These are phyloP conservation scores for Tephrocybe sp. DNA, from an alignment of 768 basidiomycete species.

Conservation along the genomic window DNA sequence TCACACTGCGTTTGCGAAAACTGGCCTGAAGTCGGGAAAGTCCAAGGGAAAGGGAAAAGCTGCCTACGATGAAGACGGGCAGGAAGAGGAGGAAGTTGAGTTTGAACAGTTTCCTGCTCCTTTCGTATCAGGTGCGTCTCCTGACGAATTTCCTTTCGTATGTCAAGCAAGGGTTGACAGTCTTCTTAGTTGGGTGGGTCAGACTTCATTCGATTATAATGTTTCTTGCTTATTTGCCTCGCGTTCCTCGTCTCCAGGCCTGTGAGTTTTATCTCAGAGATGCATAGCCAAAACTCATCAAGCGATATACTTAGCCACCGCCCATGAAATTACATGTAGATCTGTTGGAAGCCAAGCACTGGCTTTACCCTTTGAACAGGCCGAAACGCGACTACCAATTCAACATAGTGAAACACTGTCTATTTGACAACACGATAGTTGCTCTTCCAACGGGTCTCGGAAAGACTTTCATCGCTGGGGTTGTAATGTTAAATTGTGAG, in stretches of 20 bases:
- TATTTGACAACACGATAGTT: conserved; percentile 93
- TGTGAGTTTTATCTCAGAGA: conserved; percentile 22
- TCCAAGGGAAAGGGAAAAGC: conserved; percentile 51
- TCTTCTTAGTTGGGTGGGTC: conserved; percentile 53
- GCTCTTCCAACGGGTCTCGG: conserved; percentile 95
- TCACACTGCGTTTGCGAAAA: conserved; percentile 82
- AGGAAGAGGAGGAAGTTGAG: conserved; percentile 61
- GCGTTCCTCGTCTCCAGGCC: conserved; percentile 21
- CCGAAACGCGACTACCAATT: conserved; percentile 92
- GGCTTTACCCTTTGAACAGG: conserved; percentile 90
- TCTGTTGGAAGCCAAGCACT: conserved; percentile 76
- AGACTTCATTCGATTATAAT: not conserved
- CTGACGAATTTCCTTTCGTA: not conserved
- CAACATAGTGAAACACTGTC: conserved; percentile 82
- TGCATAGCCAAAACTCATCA: not conserved
- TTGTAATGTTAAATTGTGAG: conserved; percentile 91
- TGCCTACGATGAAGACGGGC: conserved; percentile 47
- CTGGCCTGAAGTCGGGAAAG: conserved; percentile 60
- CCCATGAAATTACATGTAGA: conserved; percentile 81
- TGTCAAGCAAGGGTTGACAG: not conserved
- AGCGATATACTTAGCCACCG: conserved; percentile 45
- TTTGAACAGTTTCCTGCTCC: conserved; percentile 89
- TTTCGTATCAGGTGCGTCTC: conserved; percentile 59
- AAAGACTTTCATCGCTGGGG: conserved; percentile 97
- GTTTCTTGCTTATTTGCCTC: not conserved